These are phyloP conservation scores for Hanseniaspora valbyensis DNA, from an alignment of 805 yeast genomes.

Conservation along the genomic window DNA sequence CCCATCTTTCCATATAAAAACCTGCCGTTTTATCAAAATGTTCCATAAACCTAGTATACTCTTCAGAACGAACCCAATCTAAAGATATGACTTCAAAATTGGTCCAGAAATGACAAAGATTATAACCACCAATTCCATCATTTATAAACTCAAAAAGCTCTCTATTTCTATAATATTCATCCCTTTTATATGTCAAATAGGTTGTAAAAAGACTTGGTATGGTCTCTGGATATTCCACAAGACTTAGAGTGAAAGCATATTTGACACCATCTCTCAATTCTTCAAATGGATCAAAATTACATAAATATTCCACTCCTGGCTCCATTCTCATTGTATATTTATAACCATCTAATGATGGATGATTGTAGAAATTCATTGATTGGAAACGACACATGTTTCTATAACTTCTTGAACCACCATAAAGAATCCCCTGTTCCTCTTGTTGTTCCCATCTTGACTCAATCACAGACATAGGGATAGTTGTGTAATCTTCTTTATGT, in stretches of 20 bases:
- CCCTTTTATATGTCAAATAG: conserved; percentile 46
- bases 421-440: conserved; percentile 41
- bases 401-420: conserved; percentile 56
- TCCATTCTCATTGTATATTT: conserved; percentile 94
- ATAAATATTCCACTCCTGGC: conserved; percentile 78
- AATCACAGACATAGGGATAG: conserved; percentile 46
- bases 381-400: conserved; percentile 95
- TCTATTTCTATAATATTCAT: conserved; percentile 38
- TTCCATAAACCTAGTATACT: conserved; percentile 51
- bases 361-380: conserved; percentile 81
- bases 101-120: conserved; percentile 80
- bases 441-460: conserved; percentile 37
- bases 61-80: conserved; percentile 49
- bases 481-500: not conserved
- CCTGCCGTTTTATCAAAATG: conserved; percentile 59
- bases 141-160: conserved; percentile 29
- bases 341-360: conserved; percentile 55
- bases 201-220: conserved; percentile 76
- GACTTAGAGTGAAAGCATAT: conserved; percentile 77
- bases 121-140: conserved; percentile 47
- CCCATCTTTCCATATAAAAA: conserved; percentile 84
- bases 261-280: conserved; percentile 65
- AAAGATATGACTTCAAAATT: conserved; percentile 70
- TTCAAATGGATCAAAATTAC: conserved; percentile 86
- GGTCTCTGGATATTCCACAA: conserved; percentile 74